A percentile compares a stretch with the other conserved stretches of the same genome.
Conservation (phyloP, 179 eudicot species). For the Silene noctiflora region DNA sequence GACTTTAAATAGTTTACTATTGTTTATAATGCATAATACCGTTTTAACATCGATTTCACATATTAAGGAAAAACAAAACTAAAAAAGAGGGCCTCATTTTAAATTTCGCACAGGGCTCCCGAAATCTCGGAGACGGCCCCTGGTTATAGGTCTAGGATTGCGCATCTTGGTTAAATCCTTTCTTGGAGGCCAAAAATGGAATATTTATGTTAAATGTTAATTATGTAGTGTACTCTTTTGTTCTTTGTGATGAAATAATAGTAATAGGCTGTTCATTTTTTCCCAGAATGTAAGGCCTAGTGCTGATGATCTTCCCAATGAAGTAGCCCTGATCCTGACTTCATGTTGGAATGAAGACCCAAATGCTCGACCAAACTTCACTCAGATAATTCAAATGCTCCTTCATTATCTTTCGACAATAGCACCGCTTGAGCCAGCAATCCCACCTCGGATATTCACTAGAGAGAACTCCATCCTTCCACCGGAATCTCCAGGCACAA, state of each 20-base stretch:
- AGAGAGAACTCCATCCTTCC: conserved; percentile 60
- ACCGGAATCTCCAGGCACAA: conserved; percentile 87
- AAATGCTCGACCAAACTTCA: conserved; percentile 78
- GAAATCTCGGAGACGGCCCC: too few species aligned
- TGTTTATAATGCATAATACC: too few species aligned
- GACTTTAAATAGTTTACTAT: too few species aligned
- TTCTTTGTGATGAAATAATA: background rate
- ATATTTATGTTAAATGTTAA: background rate
- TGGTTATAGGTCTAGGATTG: background rate
- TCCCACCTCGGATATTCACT: conserved; percentile 60
- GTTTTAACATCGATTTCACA: too few species aligned
- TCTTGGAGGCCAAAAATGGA: too few species aligned
- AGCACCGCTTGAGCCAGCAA: conserved; percentile 55
- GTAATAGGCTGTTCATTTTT: background rate
- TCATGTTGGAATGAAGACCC: conserved; percentile 96
- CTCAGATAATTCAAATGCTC: conserved; percentile 84
- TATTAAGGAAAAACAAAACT: too few species aligned
- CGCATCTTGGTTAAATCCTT: background rate
- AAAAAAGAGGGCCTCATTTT: too few species aligned
- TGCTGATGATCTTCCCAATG: conserved; percentile 86
- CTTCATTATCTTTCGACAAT: conserved; percentile 48
- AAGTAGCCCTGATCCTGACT: conserved; percentile 64
- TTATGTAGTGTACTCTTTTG: background rate
- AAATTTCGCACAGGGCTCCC: too few species aligned
- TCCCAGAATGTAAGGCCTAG: conserved; percentile 77